phyloP scores from a whole-genome alignment of 257 asterid species.

The Fraxinus excelsior region DNA sequence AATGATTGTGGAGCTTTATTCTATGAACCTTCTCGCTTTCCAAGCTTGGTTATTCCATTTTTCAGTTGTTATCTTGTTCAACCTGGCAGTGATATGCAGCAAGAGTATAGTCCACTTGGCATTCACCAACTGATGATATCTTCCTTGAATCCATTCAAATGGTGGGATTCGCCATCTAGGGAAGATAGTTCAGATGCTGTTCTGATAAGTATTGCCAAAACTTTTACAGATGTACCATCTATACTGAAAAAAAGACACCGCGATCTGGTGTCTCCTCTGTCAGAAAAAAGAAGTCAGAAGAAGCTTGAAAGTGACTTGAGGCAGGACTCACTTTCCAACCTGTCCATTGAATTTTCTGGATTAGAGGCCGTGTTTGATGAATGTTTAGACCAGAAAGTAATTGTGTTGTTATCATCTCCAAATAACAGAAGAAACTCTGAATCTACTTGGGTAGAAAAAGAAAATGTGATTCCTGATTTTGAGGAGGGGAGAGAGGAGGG shows the following conservation, averaged over 20 bases:
- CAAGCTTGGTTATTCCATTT: constrained; percentile 84
- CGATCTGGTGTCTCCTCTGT: constrained; percentile 79
- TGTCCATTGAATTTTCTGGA: constrained; percentile 54
- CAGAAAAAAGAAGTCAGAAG: constrained; percentile 78
- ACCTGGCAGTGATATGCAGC: constrained; percentile 70
- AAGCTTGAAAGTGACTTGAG: constrained; percentile 50
- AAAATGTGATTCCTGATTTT: constrained; percentile 48
- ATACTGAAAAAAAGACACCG: constrained; percentile 88
- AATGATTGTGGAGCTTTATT: constrained; percentile 65
- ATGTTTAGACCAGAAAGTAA: constrained; percentile 37
- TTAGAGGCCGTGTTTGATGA: constrained; percentile 61
- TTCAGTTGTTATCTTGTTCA: constrained; percentile 87
- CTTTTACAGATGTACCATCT: constrained; percentile 79
- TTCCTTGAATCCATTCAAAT: constrained; percentile 70
- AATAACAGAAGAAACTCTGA: constrained; percentile 30
- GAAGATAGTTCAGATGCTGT: constrained; percentile 79
- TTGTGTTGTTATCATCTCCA: constrained; percentile 31
- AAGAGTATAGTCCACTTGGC: constrained; percentile 95
- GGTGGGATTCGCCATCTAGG: constrained; percentile 93
- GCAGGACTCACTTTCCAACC: constrained; percentile 48
- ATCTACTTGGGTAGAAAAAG: constrained; percentile 50
- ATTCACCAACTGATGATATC: constrained; percentile 90
- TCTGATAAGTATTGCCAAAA: constrained; percentile 85
- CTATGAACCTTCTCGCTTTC: constrained; percentile 92
- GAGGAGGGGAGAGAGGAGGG: constrained; percentile 35